Percentiles rank a stretch among this genome's conserved stretches.
Evolutionary conservation across 2,329 filamentous ascomycete species (phyloP).

Genomic region (Microcyclospora tardicrescens): DNA sequence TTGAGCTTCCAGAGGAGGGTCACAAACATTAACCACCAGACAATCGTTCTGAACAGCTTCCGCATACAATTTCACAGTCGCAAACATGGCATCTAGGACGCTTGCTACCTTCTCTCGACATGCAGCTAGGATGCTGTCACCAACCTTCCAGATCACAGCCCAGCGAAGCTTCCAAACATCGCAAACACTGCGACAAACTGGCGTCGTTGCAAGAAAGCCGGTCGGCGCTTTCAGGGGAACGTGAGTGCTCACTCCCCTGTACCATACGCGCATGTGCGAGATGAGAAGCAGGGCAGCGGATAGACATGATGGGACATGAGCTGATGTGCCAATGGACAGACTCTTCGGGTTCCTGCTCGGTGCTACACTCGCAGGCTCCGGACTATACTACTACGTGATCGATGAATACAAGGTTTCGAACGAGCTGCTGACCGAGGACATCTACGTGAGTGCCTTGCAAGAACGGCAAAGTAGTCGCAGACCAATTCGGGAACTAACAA

Average conservation of each 20-base stretch:
- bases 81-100: background rate
- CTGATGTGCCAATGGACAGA: constrained; percentile 34
- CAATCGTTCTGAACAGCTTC: background rate
- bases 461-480: background rate
- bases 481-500: background rate
- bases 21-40: too few relatives aligned
- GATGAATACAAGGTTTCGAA: constrained; percentile 91
- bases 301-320: background rate
- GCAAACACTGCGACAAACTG: constrained; percentile 6
- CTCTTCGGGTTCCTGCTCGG: constrained; percentile 87
- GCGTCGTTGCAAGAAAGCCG: constrained; percentile 43
- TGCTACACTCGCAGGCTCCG: constrained; percentile 61
- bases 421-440: constrained; percentile 86
- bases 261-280: background rate
- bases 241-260: constrained; percentile 36
- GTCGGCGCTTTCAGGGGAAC: constrained; percentile 60
- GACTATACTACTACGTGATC: constrained; percentile 83
- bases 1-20: too few relatives aligned
- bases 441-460: constrained; percentile 58
- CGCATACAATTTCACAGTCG: constrained; percentile 8
- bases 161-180: constrained; percentile 28
- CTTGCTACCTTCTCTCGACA: constrained; percentile 5
- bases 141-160: constrained; percentile 5
- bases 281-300: background rate
- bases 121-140: constrained; percentile 4